These are phyloP conservation scores for Vicia sativa DNA, from an alignment of 306 rosid species.

Conservation along the genomic window DNA sequence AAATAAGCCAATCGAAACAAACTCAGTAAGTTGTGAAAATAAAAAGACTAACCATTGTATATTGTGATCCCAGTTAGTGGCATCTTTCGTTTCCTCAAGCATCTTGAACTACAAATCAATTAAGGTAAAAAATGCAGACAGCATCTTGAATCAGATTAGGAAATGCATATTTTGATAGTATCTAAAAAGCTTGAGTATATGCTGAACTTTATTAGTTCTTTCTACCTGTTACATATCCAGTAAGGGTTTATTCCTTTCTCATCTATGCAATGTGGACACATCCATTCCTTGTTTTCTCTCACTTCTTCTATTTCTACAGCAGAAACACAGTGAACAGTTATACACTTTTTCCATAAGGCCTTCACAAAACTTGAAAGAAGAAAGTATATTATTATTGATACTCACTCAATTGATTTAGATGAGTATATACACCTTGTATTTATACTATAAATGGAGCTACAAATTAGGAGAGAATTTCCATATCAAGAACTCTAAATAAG, in stretches of 20 bases:
- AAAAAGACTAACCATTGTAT: constrained; percentile 51
- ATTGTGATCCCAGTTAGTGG: constrained; percentile 74
- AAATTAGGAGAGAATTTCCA: no score
- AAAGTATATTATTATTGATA: no score
- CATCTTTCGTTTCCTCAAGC: constrained; percentile 63
- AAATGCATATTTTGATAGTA: constrained; percentile 2
- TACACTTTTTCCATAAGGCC: no score
- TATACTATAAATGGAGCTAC: no score
- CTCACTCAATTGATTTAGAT: no score
- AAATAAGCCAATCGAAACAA: not conserved
- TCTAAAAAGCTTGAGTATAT: not conserved
- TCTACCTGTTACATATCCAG: constrained; percentile 87
- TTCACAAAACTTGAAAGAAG: no score
- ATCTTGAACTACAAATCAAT: constrained; percentile 54
- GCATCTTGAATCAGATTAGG: constrained; percentile 27
- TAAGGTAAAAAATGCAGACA: constrained; percentile 12
- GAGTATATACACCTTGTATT: no score
- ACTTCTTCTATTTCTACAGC: constrained; percentile 67
- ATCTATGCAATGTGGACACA: constrained; percentile 85
- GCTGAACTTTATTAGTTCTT: not conserved
- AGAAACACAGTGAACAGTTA: constrained; percentile 20
- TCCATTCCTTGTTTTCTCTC: constrained; percentile 67
- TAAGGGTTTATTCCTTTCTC: constrained; percentile 59
- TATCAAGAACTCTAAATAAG: no score
- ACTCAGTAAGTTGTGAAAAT: not conserved